A percentile compares a stretch with the other conserved stretches of the same genome.
These are phyloP conservation scores for Colletotrichum salicis DNA, from an alignment of 2,329 filamentous ascomycete species.

Conservation along the genomic window DNA sequence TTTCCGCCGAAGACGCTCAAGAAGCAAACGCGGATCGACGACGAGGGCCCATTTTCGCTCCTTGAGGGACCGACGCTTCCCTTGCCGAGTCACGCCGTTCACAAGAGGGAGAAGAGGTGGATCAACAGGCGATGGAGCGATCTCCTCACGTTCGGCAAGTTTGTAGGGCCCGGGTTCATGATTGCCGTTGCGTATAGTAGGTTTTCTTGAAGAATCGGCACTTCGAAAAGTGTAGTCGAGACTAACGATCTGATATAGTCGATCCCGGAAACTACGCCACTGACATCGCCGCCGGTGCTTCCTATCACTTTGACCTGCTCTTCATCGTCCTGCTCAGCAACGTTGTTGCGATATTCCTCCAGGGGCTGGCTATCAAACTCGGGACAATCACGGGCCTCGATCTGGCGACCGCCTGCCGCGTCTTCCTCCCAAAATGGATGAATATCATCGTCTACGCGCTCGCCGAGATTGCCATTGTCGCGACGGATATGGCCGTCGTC, in stretches of 20 bases:
- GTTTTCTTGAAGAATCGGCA: constrained; percentile 36
- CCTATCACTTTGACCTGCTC: constrained; percentile 72
- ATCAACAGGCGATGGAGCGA: constrained; percentile 1
- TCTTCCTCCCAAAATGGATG: constrained; percentile 73
- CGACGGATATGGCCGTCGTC: constrained; percentile 78
- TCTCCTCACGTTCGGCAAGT: constrained; percentile 20
- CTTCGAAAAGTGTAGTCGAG: neutral
- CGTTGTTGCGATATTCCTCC: constrained; percentile 77
- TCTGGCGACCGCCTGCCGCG: constrained; percentile 73
- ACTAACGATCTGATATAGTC: constrained; percentile 46
- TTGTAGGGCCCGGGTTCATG: constrained; percentile 76
- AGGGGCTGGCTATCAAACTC: constrained; percentile 74
- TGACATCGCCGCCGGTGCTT: constrained; percentile 74
- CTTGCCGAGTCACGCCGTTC: neutral
- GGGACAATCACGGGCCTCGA: constrained; percentile 76
- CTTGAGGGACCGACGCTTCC: constrained; percentile 3
- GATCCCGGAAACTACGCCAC: constrained; percentile 77
- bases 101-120: constrained; percentile 3
- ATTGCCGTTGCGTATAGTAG: constrained; percentile 67
- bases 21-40: neutral
- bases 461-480: constrained; percentile 75
- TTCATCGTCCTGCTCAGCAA: constrained; percentile 78
- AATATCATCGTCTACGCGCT: constrained; percentile 70
- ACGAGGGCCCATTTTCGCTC: neutral
- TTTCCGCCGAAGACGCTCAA: constrained; percentile 1